A percentile compares a stretch with the other conserved stretches of the same genome.
Evolutionary conservation across 805 yeast species (phyloP).

Genomic region (Metschnikowia continentalis): DNA sequence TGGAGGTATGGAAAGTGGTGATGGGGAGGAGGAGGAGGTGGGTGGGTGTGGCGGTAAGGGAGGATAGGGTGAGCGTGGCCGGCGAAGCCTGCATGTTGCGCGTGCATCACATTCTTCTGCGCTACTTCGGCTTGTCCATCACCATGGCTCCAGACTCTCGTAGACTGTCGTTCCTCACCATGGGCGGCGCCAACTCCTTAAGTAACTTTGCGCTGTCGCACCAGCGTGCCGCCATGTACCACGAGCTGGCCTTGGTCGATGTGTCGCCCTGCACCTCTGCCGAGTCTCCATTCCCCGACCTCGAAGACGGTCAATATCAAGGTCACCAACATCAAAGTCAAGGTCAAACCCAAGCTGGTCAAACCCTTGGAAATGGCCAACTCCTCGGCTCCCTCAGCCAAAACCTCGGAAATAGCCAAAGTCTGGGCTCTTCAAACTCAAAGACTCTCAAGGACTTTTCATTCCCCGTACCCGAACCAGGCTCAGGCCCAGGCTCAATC

Average conservation of each 20-base stretch:
- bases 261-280: slow-evolving; percentile 17
- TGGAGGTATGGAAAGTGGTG: too few relatives aligned
- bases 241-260: slow-evolving; percentile 1
- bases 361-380: background rate
- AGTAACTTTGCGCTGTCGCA: slow-evolving; percentile 39
- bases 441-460: background rate
- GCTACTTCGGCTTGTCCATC: background rate
- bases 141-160: background rate
- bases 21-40: too few relatives aligned
- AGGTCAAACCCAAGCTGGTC: too few relatives aligned
- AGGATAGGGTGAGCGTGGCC: too few relatives aligned
- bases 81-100: too few relatives aligned
- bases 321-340: too few relatives aligned
- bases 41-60: too few relatives aligned
- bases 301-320: background rate
- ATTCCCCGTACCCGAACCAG: background rate
- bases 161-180: background rate
- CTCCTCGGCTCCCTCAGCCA: background rate
- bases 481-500: background rate
- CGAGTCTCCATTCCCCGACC: slow-evolving; percentile 1
- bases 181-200: slow-evolving; percentile 10
- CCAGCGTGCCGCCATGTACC: slow-evolving; percentile 29
- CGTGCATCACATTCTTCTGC: background rate
- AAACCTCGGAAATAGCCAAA: too few relatives aligned
- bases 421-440: too few relatives aligned